A percentile compares a stretch with the other conserved stretches of the same genome.
Evolutionary conservation across 2,329 filamentous ascomycete genomes (phyloP).

Genomic region (Pyrenophora tritici-repentis): DNA sequence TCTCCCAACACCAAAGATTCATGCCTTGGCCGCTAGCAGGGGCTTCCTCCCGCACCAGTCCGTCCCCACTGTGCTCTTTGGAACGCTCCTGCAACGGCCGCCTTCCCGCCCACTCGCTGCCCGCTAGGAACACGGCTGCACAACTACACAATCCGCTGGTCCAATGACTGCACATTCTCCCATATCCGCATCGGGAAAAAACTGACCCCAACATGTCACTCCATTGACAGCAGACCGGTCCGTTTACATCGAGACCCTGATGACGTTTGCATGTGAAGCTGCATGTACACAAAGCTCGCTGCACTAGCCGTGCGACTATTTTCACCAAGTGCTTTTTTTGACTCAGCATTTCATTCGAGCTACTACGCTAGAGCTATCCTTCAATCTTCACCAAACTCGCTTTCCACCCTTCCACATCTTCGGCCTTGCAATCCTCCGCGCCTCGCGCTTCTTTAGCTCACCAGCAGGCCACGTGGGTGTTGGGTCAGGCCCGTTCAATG

Average conservation of each 20-base stretch:
- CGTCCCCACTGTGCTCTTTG: conserved; percentile 9
- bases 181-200: background rate
- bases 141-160: no score
- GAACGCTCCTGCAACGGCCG: conserved; percentile 20
- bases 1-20: conserved; percentile 17
- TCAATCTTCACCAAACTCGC: background rate
- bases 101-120: conserved; percentile 6
- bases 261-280: conserved; percentile 9
- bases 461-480: conserved; percentile 35
- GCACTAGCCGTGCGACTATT: conserved; percentile 6
- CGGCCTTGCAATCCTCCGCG: conserved; percentile 21
- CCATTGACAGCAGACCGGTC: background rate
- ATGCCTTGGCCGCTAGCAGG: conserved; percentile 14
- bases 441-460: conserved; percentile 24
- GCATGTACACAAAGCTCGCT: background rate
- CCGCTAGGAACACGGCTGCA: background rate
- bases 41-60: conserved; percentile 13
- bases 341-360: background rate
- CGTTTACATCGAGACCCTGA: background rate
- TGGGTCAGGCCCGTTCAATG: conserved; percentile 50
- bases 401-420: conserved; percentile 1
- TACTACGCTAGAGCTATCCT: background rate
- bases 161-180: background rate
- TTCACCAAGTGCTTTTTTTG: conserved; percentile 5
- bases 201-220: background rate